Evolutionary conservation across 176 grass and related monocot species (phyloP), one percentile per base, ranked within the genome.

Genomic region (Lolium perenne): DNA sequence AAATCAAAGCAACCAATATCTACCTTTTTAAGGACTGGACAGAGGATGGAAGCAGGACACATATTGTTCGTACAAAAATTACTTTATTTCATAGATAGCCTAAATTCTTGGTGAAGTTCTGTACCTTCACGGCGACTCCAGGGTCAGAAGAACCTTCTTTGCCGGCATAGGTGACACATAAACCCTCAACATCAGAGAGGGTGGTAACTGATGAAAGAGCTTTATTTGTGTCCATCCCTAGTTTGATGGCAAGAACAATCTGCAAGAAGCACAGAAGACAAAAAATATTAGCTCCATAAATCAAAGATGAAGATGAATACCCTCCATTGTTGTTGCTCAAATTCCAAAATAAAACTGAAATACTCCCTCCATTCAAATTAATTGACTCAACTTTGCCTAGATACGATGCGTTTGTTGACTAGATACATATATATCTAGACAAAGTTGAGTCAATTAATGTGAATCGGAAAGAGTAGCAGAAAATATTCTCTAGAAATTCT

Each of bases 61-160:
- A 12, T 47, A 79, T 48, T 80, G 3, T 32, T 67, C 45, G 61
- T 63, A 66, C 7, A 77, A 65, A 32, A 77, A 8, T 20, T 20
- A 79, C 10, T 32, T 62, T 12, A 58, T 8, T 81, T 21, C 7
- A 15, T 5, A 1, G 71, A 89, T 23, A 79, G 11, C 40, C 63
- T 78, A 71, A 62, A 62, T 61, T 63, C 6, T 1, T 74, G 10
- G 18, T 53, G 40, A 81, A 47, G 77, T 46, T 48, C 4, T 56
- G 47, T 84, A 95, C 96, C 97, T 95, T 92, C 46, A 95, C 92
- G 71, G 97, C 92, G 38, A 92, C 67, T 88, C 49, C 64, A 70
- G 97, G 97, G 83, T 98, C 92, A 45, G 94, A 94, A 88, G 90
- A 95, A 74, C 86, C 88, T 73, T 92, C 84, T 1, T 86, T 98